Evolutionary conservation across 345 rosid species (phyloP).

Genomic region (Sonneratia caseolaris): DNA sequence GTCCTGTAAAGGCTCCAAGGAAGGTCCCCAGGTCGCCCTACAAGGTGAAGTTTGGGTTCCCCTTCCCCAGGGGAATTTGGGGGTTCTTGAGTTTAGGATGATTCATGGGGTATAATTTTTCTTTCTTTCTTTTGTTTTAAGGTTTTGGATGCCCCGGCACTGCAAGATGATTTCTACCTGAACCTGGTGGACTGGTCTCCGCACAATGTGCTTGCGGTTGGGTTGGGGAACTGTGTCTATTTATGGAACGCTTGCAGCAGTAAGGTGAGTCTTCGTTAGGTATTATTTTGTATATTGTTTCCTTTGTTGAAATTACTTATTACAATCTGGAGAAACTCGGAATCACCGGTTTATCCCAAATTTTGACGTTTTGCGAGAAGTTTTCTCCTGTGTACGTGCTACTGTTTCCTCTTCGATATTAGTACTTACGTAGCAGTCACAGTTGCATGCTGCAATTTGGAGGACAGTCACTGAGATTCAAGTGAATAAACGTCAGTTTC

Average conservation of each 20-base stretch:
- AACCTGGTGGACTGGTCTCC: constrained; percentile 98
- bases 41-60: constrained; percentile 39
- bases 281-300: neutral
- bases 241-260: constrained; percentile 99
- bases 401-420: neutral
- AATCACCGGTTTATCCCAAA: neutral
- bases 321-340: neutral
- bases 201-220: constrained; percentile 86
- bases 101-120: neutral
- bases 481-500: neutral
- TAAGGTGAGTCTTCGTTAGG: constrained; percentile 44
- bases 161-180: constrained; percentile 98
- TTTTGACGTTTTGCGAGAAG: neutral
- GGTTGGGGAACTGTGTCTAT: constrained; percentile 90
- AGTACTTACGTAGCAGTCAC: neutral
- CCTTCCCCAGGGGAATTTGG: neutral
- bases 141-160: constrained; percentile 97
- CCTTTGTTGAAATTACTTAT: neutral
- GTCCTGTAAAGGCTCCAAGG: constrained; percentile 71
- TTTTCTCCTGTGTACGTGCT: neutral
- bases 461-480: neutral
- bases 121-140: constrained; percentile 13
- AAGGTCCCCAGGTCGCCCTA: constrained; percentile 82
- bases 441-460: neutral
- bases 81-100: neutral